Base-by-base conservation (phyloP, 108 stramenopile species). In the Parietichytrium sp. region DNA sequence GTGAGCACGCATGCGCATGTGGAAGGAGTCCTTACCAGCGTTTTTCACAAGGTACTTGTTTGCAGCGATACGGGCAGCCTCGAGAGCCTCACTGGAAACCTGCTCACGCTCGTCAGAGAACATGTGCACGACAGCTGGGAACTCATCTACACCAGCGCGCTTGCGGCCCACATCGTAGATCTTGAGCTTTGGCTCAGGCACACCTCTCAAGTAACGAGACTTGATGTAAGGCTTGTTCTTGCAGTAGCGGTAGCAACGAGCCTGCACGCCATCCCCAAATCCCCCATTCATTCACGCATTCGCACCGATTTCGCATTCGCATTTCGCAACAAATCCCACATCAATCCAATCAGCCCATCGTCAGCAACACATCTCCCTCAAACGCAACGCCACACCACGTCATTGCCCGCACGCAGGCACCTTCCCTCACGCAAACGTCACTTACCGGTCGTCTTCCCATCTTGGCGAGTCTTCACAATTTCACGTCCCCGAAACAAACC, bases 141-240 rank as follows among this genome's bases (percentile, higher is more conserved):
- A 99, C 81, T 94, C 86, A 85, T 97, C 98, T 36, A 98, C 98
- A 55, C 94, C 89, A 15, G 97, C 95, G 89, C 93, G 96, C 94
- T 98, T 99, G 91, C 93, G 93, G 48, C 99, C 99, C 78, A 94
- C 93, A 80, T 99, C 78, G 45, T 78, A 78, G 2, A 78, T 47
- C 78, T 78, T 47, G 78, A 78, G 38, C 45, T 55, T 47, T 20
- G 29, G 81, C 81, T 47, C 49, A 55, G 99, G 99, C 48, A 99
- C 99, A 95, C 99, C 99, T 85, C 99, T 96, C 88, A 96, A 98
- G 90, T 97, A 99, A 79, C 99, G 93, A 29, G 95, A 96, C 94
- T 99, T 99, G 94, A 99, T 99, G 94, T 97, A 99, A 49, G 99
- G 99, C 92, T 99, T 99, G 97, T 99, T 99, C 97, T 99, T 99